Conservation (phyloP, 2,329 filamentous ascomycete species). For the Fusarium sp. region DNA sequence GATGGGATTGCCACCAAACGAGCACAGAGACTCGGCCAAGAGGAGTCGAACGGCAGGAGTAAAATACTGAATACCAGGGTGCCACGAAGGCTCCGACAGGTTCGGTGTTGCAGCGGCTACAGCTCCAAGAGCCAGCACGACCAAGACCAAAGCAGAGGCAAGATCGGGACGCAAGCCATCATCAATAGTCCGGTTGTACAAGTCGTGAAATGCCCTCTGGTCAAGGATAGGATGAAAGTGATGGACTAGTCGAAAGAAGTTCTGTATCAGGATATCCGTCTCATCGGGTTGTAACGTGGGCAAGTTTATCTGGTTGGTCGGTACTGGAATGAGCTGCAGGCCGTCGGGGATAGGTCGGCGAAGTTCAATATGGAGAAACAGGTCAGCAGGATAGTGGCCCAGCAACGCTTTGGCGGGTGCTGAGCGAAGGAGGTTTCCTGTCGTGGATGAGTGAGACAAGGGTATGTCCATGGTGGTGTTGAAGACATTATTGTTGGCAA, state of each 20-base stretch:
- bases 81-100: slow-evolving; percentile 16
- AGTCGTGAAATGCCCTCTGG: slow-evolving; percentile 10
- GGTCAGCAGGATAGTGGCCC: slow-evolving; percentile 29
- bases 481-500: slow-evolving; percentile 36
- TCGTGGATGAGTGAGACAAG: slow-evolving; percentile 31
- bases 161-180: slow-evolving; percentile 18
- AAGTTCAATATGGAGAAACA: slow-evolving; percentile 33
- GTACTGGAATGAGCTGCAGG: slow-evolving; percentile 16
- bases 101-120: slow-evolving; percentile 28
- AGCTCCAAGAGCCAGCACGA: slow-evolving; percentile 24
- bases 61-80: slow-evolving; percentile 24
- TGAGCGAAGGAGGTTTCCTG: slow-evolving; percentile 26
- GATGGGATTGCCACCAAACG: slow-evolving; percentile 32
- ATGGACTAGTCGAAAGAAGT: slow-evolving; percentile 33
- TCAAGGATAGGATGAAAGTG: slow-evolving; percentile 34
- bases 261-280: slow-evolving; percentile 17
- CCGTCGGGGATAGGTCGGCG: slow-evolving; percentile 21
- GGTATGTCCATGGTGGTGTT: slow-evolving; percentile 40
- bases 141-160: slow-evolving; percentile 17
- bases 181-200: slow-evolving; percentile 11
- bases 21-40: slow-evolving; percentile 25
- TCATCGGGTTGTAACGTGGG: slow-evolving; percentile 11
- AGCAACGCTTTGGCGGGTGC: slow-evolving; percentile 25
- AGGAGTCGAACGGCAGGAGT: slow-evolving; percentile 26
- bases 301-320: slow-evolving; percentile 21